Conservation (phyloP, 2,329 filamentous ascomycete species). For the Phymatotrichopsis omnivora region DNA sequence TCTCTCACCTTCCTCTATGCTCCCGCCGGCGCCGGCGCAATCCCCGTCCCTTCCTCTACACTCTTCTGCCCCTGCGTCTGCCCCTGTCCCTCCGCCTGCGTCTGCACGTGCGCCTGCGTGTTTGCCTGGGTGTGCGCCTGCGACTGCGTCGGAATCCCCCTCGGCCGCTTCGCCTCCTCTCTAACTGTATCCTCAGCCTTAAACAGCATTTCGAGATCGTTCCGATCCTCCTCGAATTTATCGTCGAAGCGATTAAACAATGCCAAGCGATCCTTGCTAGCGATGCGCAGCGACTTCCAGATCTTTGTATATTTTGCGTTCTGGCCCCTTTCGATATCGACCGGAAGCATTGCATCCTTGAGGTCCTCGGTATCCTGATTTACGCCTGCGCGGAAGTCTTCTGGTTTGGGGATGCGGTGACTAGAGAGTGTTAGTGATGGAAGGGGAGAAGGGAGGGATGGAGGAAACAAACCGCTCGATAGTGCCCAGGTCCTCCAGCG, state of each 20-base stretch:
- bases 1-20: too few relatives aligned
- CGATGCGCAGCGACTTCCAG: conserved; percentile 79
- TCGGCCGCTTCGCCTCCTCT: conserved; percentile 19
- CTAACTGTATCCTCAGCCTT: conserved; percentile 24
- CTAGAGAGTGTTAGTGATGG: conserved; percentile 37
- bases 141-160: neutral
- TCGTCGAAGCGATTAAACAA: conserved; percentile 83
- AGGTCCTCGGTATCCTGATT: conserved; percentile 46
- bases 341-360: conserved; percentile 46
- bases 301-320: conserved; percentile 65
- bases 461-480: conserved; percentile 40
- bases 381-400: conserved; percentile 33
- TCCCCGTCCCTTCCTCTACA: too few relatives aligned
- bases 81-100: too few relatives aligned
- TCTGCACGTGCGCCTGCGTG: too few relatives aligned
- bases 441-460: too few relatives aligned
- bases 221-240: conserved; percentile 25
- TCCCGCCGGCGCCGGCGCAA: too few relatives aligned
- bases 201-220: conserved; percentile 26
- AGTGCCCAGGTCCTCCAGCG: conserved; percentile 60
- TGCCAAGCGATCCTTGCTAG: conserved; percentile 60
- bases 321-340: conserved; percentile 46
- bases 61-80: too few relatives aligned
- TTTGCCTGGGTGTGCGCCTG: too few relatives aligned
- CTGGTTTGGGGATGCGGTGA: conserved; percentile 58